phyloP scores from a whole-genome alignment of 179 eudicot species.

The Beta macrorhiza region DNA sequence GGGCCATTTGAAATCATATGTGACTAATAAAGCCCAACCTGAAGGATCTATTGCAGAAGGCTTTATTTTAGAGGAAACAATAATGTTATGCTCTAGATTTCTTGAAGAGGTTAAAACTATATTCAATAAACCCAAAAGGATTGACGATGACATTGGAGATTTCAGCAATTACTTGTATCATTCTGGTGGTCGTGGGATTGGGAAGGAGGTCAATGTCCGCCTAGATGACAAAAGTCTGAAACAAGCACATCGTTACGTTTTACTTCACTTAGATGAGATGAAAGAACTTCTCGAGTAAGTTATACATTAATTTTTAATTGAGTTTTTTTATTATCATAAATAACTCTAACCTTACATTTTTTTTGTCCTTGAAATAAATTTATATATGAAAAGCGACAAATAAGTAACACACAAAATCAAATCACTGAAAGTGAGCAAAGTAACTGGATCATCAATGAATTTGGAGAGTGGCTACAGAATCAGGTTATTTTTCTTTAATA shows the following conservation, averaged over 20 bases:
- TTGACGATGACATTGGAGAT: neutral
- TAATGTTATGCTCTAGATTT: conserved; percentile 9
- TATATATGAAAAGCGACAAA: conserved; percentile 7
- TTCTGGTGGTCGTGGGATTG: conserved; percentile 6
- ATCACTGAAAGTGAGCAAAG: neutral
- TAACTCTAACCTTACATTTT: neutral
- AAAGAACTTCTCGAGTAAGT: conserved; percentile 18
- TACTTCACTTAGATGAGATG: conserved; percentile 18
- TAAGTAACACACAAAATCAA: neutral
- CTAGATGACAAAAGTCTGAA: conserved; percentile 13
- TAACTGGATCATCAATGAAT: neutral
- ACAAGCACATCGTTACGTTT: conserved; percentile 25
- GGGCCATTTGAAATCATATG: conserved; percentile 25
- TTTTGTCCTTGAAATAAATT: conserved; percentile 13
- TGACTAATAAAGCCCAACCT: conserved; percentile 19
- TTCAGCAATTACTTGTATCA: neutral
- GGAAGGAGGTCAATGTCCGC: neutral
- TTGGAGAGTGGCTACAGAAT: neutral
- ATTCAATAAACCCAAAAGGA: neutral
- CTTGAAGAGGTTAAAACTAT: conserved; percentile 7
- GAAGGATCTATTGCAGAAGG: conserved; percentile 22
- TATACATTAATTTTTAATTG: neutral
- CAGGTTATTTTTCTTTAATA: neutral
- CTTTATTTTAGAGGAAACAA: conserved; percentile 13
- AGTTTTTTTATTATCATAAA: no score